These are phyloP conservation scores for Fusarium pseudonygamai DNA, from an alignment of 2,329 filamentous ascomycete genomes.

Conservation along the genomic window DNA sequence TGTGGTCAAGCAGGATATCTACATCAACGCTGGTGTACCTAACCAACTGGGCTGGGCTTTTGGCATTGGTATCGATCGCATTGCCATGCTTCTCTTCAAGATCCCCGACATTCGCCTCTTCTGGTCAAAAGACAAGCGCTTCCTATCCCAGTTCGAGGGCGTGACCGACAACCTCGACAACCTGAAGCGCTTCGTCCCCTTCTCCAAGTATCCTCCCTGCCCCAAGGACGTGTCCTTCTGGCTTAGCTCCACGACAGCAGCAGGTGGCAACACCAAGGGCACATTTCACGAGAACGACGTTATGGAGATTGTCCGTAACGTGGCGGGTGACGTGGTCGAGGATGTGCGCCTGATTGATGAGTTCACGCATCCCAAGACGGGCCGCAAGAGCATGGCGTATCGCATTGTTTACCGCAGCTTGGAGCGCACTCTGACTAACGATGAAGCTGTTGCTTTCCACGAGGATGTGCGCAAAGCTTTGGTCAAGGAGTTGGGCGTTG, in stretches of 20 bases:
- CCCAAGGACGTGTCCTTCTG: constrained; percentile 96
- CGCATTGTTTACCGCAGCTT: constrained; percentile 92
- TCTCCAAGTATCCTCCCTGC: constrained; percentile 90
- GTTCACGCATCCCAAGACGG: constrained; percentile 88
- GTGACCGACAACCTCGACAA: constrained; percentile 60
- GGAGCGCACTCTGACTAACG: constrained; percentile 87
- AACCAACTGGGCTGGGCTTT: constrained; percentile 92
- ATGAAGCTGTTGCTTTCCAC: constrained; percentile 82
- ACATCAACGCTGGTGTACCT: constrained; percentile 79
- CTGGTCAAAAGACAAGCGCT: constrained; percentile 88
- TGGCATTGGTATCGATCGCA: constrained; percentile 90
- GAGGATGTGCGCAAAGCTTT: constrained; percentile 71
- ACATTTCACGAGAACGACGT: constrained; percentile 93
- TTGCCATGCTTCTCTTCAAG: constrained; percentile 96
- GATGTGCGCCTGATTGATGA: constrained; percentile 86
- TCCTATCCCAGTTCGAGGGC: constrained; percentile 83
- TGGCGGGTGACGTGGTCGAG: constrained; percentile 86
- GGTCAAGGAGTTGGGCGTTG: constrained; percentile 77
- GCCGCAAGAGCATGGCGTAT: constrained; percentile 87
- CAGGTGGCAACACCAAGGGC: constrained; percentile 57
- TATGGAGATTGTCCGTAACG: constrained; percentile 90
- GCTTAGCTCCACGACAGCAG: constrained; percentile 64
- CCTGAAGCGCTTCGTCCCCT: constrained; percentile 77
- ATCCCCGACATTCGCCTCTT: constrained; percentile 97
- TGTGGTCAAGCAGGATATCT: constrained; percentile 83